Base-by-base conservation (phyloP, 495 filamentous ascomycete species). In the Annulohypoxylon moriforme region DNA sequence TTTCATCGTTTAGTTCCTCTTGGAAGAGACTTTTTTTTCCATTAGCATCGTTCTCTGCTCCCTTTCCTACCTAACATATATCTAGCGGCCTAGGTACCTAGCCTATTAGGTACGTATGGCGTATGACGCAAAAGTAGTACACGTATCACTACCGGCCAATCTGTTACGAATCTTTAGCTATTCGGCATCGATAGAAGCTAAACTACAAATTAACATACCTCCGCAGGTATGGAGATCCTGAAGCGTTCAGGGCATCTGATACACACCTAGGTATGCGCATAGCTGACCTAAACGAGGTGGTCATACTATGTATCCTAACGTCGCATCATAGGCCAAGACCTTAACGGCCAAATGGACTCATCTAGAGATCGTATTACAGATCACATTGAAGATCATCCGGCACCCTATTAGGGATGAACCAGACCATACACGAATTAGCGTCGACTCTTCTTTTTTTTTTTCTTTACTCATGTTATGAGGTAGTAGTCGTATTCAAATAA, bases 311-410 rank as follows among this genome's bases (percentile, higher is more conserved):
- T 40, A 44, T 18, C 46, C 4, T 60, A 52, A 46, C 52, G 60
- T 66, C 47, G 29, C 57, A 73, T 69, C 47, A 14, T 62, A 58
- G 33, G 49, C 61, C 38, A 69, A 69, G 55, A 36, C 42, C 27
- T 60, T 52, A 59, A 64, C 40, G 50, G 14, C 58, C 53, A 58
- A 58, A 60, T 25, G 18, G 63, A 14, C 29, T 29, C 46, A 64
- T 64, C 55, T 36, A 73, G 11, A 73, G 64, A 60, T 68, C 64
- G 47, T 65, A 68, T 50, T 61, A 66, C 31, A 68, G 70, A 73
- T 73, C 70, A 36, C 40, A 62, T 62, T 61, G 14, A 10, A 73
- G 65, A 69, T 66, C 65, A 46, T 22, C 61, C 60, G 44, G 60
- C 65, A 57, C 56, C 53, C 55, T 58, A 16, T 40, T 47, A 53